phyloP scores from a whole-genome alignment of 2,329 filamentous ascomycete species.

The Paecilomyces variotii region DNA sequence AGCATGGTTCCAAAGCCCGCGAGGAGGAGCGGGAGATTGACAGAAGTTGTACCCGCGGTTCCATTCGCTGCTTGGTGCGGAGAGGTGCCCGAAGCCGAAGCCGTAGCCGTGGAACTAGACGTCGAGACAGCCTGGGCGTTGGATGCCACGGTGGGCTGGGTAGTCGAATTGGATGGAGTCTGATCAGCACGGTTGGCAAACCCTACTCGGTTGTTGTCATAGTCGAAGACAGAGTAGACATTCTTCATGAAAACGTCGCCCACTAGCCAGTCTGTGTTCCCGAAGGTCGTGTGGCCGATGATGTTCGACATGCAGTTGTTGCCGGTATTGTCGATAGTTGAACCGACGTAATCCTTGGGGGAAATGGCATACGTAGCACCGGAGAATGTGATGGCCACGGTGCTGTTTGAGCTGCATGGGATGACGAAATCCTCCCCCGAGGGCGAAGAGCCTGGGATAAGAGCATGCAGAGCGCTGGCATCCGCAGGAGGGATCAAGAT shows the following conservation, averaged over 20 bases:
- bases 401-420: slow-evolving; percentile 59
- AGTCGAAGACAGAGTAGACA: slow-evolving; percentile 79
- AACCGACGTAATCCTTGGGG: slow-evolving; percentile 61
- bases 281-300: slow-evolving; percentile 61
- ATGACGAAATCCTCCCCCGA: slow-evolving; percentile 59
- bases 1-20: not conserved
- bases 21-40: not conserved
- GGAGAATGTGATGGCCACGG: slow-evolving; percentile 60
- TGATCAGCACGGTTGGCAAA: slow-evolving; percentile 16
- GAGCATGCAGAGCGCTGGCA: slow-evolving; percentile 58
- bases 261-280: slow-evolving; percentile 61
- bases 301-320: slow-evolving; percentile 58
- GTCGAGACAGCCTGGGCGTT: not conserved
- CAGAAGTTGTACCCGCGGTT: not conserved
- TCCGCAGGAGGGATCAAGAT: slow-evolving; percentile 63
- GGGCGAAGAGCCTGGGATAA: slow-evolving; percentile 54
- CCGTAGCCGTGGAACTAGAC: not conserved
- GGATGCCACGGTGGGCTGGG: not conserved
- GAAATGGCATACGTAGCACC: slow-evolving; percentile 59
- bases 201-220: slow-evolving; percentile 45
- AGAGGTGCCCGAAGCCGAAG: not conserved
- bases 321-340: slow-evolving; percentile 13
- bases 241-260: slow-evolving; percentile 85
- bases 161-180: not conserved
- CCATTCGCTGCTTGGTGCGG: not conserved